These are phyloP conservation scores for Pisolithus thermaeus DNA, from an alignment of 1,284 basidiomycete genomes.

Conservation along the genomic window DNA sequence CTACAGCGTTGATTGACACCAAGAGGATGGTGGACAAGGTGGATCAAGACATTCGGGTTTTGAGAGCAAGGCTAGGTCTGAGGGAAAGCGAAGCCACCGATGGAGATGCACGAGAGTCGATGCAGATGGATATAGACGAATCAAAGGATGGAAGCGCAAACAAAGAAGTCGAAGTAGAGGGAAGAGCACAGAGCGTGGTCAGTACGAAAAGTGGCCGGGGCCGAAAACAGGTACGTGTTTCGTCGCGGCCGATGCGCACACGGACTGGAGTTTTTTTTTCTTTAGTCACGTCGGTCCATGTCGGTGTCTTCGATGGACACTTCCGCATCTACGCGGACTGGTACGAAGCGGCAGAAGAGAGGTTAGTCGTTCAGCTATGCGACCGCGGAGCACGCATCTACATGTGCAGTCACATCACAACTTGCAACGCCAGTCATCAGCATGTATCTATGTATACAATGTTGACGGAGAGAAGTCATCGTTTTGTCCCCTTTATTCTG, in stretches of 20 bases:
- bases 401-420: too few relatives aligned
- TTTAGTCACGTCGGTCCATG: constrained; percentile 52
- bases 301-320: constrained; percentile 67
- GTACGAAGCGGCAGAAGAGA: constrained; percentile 56
- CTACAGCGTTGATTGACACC: constrained; percentile 72
- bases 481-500: too few relatives aligned
- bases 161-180: constrained; percentile 47
- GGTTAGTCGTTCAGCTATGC: constrained; percentile 21
- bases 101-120: constrained; percentile 26
- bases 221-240: constrained; percentile 50
- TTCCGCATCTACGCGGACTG: constrained; percentile 44
- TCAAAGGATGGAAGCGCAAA: constrained; percentile 28
- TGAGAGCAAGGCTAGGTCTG: constrained; percentile 63
- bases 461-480: too few relatives aligned
- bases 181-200: constrained; percentile 58
- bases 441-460: not conserved
- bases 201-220: constrained; percentile 54
- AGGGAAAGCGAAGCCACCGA: constrained; percentile 39
- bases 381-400: not conserved
- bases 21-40: constrained; percentile 82
- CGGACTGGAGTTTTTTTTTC: not conserved
- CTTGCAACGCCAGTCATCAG: not conserved
- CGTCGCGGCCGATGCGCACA: constrained; percentile 1
- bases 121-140: constrained; percentile 34
- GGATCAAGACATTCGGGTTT: constrained; percentile 74